Percentiles rank a stretch among this genome's conserved stretches.
phyloP scores from a whole-genome alignment of 1,284 basidiomycete genomes.

The Tilletia indica region DNA sequence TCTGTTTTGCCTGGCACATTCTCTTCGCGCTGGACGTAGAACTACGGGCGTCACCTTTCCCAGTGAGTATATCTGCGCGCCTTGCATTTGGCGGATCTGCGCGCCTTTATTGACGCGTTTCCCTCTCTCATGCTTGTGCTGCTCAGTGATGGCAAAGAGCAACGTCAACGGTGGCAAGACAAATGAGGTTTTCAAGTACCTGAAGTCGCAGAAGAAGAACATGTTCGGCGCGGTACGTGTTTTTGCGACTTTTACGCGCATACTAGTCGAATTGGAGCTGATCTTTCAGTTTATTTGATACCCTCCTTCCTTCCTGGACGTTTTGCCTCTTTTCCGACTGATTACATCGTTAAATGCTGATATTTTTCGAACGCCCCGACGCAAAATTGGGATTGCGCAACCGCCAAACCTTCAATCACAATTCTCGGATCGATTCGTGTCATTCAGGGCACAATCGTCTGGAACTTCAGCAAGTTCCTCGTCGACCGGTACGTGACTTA shows the following conservation, averaged over 20 bases:
- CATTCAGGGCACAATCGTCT: constrained; percentile 62
- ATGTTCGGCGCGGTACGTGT: constrained; percentile 67
- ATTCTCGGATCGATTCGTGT: not conserved
- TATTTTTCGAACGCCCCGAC: too few relatives aligned
- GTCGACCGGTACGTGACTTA: constrained; percentile 38
- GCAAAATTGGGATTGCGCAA: too few relatives aligned
- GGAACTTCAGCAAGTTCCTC: constrained; percentile 61
- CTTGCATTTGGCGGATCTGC: not conserved
- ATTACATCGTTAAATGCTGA: too few relatives aligned
- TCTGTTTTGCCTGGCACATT: not conserved
- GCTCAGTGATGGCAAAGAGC: constrained; percentile 56
- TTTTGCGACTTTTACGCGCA: not conserved
- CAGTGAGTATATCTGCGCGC: constrained; percentile 18
- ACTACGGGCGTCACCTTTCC: constrained; percentile 55
- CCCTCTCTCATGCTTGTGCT: not conserved
- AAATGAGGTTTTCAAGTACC: constrained; percentile 80
- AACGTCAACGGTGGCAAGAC: constrained; percentile 79
- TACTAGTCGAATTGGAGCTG: not conserved
- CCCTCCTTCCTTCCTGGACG: too few relatives aligned
- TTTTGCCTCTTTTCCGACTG: not conserved
- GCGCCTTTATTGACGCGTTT: not conserved
- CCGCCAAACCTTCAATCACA: too few relatives aligned
- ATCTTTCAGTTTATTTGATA: not conserved
- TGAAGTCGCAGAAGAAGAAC: constrained; percentile 76
- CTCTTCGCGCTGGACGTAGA: constrained; percentile 25